phyloP scores from a whole-genome alignment of 2,329 filamentous ascomycete species.

The Colletotrichum camelliae region DNA sequence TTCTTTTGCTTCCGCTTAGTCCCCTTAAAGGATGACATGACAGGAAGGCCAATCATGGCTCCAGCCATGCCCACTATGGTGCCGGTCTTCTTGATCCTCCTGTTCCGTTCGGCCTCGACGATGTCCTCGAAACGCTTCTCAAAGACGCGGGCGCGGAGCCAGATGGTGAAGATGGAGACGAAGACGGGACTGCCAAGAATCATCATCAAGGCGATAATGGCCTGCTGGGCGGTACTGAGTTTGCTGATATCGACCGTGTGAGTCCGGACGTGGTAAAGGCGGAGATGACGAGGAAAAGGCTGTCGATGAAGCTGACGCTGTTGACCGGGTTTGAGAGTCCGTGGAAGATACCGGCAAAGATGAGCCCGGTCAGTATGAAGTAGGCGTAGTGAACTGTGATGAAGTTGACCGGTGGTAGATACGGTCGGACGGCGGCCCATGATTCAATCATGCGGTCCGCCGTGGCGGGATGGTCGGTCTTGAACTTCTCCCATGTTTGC shows the following conservation, averaged over 20 bases:
- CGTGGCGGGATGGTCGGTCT: not conserved
- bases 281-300: conserved; percentile 70
- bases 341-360: conserved; percentile 69
- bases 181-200: conserved; percentile 70
- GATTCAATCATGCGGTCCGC: conserved; percentile 6
- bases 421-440: conserved; percentile 4
- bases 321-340: conserved; percentile 55
- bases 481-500: conserved; percentile 8
- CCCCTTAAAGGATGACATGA: conserved; percentile 3
- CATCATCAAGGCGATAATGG: conserved; percentile 68
- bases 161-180: conserved; percentile 68
- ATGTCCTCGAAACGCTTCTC: conserved; percentile 64
- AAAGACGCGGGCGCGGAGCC: conserved; percentile 66
- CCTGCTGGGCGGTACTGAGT: conserved; percentile 72
- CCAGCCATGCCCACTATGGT: conserved; percentile 24
- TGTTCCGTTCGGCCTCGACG: conserved; percentile 45
- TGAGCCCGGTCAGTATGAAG: conserved; percentile 61
- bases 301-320: conserved; percentile 65
- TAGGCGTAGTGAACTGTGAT: conserved; percentile 72
- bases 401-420: conserved; percentile 57
- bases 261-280: conserved; percentile 72
- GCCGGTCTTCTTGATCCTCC: conserved; percentile 28
- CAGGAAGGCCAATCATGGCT: conserved; percentile 27
- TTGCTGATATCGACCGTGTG: conserved; percentile 68
- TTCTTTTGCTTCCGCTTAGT: conserved; percentile 2